Evolutionary conservation across 495 filamentous ascomycete species (phyloP), one percentile per base, ranked within the genome.

Genomic region (Xylaria sp.): DNA sequence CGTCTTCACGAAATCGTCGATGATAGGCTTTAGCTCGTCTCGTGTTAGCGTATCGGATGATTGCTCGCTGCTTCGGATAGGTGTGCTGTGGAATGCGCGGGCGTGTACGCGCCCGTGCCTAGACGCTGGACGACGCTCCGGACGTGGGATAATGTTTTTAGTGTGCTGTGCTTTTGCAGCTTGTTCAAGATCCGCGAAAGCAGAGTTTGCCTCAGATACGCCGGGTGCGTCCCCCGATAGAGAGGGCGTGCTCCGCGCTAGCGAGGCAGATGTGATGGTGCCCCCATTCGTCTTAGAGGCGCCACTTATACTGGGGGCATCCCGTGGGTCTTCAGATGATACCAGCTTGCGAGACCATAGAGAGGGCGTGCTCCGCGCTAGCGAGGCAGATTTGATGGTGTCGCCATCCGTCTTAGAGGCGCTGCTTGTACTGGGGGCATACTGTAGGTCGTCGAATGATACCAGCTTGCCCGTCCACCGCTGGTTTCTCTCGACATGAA

Each of bases 381-480:
- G 52, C 37, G 61, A 6, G 40, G 29, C 29, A 1, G 26, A 17
- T 55, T 50, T 26, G n/a, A 3, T 40, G 12, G 12, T 5, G 5
- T 8, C 14, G 19, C 0, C 8, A 40, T 48, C 41, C 19, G 41
- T 43, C 41, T 46, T 29, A 26, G 50, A 43, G 29, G 44, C 14
- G 12, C 8, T 44, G 24, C 17, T 35, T 33, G 59, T 50, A 17
- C 63, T 67, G 3, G 72, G 69, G 5, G 44, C 63, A 68, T 71
- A 75, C 35, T 72, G 70, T 26, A 79, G 48, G 31, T 77, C 75
- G 8, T 77, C 75, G 41, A 79, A 79, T 40, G 77, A 74, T 53
- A 79, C n/a, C 31, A 71, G 57, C 29, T 77, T 72, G 33, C 77
- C 77, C 5, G 75, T 59, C 75, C 75, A 79, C 29, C 62, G 71